Evolutionary conservation across 306 rosid genomes (phyloP).

Genomic region (Begonia fuchsioides): DNA sequence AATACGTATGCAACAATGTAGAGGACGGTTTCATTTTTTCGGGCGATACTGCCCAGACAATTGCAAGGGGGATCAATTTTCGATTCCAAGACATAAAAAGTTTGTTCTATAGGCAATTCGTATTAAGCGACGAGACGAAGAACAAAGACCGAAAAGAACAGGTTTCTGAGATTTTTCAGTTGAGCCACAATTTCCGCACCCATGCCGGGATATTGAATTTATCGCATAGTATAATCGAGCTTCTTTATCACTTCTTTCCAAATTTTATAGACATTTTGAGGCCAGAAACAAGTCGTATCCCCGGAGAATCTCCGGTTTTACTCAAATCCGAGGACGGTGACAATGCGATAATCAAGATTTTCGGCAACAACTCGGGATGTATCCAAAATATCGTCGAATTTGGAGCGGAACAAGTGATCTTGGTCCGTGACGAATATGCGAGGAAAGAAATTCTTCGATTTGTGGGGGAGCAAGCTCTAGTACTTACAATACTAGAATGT

Average conservation of each 20-base stretch:
- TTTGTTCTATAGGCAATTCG: slow-evolving; percentile 48
- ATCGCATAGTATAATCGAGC: slow-evolving; percentile 54
- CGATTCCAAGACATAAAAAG: slow-evolving; percentile 53
- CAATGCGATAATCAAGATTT: slow-evolving; percentile 50
- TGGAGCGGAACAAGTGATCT: slow-evolving; percentile 72
- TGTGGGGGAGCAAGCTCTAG: slow-evolving; percentile 69
- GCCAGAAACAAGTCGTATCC: slow-evolving; percentile 61
- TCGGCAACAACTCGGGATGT: slow-evolving; percentile 31
- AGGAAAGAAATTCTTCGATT: slow-evolving; percentile 23
- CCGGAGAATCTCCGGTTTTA: slow-evolving; percentile 52
- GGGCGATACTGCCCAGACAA: slow-evolving; percentile 77
- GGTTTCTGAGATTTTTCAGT: slow-evolving; percentile 28
- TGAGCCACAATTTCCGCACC: slow-evolving; percentile 63
- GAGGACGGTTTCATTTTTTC: slow-evolving; percentile 84
- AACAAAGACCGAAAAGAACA: slow-evolving; percentile 27
- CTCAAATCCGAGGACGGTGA: slow-evolving; percentile 37
- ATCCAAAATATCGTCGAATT: slow-evolving; percentile 46
- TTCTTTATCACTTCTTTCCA: slow-evolving; percentile 60
- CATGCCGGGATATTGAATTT: slow-evolving; percentile 58
- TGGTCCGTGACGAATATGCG: slow-evolving; percentile 55
- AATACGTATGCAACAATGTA: slow-evolving; percentile 45
- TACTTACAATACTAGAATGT: slow-evolving; percentile 59
- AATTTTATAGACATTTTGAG: slow-evolving; percentile 40
- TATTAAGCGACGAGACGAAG: slow-evolving; percentile 7
- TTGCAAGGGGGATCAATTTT: slow-evolving; percentile 74